Evolutionary conservation across 768 basidiomycete species (phyloP), one percentile per base, ranked within the genome.

Genomic region (Tephrocybe rancida): DNA sequence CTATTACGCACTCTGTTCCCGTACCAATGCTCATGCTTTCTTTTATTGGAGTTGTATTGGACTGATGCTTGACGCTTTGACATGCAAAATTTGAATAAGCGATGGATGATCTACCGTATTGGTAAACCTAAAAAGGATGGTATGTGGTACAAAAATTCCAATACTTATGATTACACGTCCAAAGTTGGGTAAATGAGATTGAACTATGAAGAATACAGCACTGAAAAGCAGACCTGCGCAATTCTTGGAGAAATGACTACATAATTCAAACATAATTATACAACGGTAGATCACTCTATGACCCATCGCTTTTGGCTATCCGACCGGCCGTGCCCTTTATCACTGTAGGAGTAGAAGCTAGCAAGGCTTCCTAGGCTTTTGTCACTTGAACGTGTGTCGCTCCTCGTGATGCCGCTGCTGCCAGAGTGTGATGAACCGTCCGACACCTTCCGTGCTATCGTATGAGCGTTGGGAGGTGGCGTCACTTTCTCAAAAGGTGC

Each of bases 291-390:
- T 78, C 66, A 84, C 67, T 84, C 82, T 54, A 85, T 83, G 54
- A 82, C 72, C 83, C 82, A 84, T 48, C 82, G 78, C 59, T 76
- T 74, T 55, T 69, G 66, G 48, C 71, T 69, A 47, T 68, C 62
- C 34, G 63, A 67, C 34, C 72, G 73, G 46, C 61, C 61, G 49
- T 73, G 64, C 46, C 61, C 60, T 24, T 60, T 58, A 47, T 72
- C 68, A 27, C 63, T 64, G 37, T 70, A 66, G 18, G 68, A 64
- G 47, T 67, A 70, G 58, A 64, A 70, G 58, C 69, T 71, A 18
- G 60, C 61, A 24, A 67, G 55, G 57, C 76, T 79, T 42, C 69
- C 69, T 48, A 68, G 60, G 59, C 78, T 81, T 35, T 62, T 64
- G 47, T 73, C 71, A 61, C 77, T 81, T 45, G 69, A 69, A 44